Percentiles rank a stretch among this genome's conserved stretches.
phyloP scores from a whole-genome alignment of 2,329 filamentous ascomycete species.

The Aureobasidium sp. region DNA sequence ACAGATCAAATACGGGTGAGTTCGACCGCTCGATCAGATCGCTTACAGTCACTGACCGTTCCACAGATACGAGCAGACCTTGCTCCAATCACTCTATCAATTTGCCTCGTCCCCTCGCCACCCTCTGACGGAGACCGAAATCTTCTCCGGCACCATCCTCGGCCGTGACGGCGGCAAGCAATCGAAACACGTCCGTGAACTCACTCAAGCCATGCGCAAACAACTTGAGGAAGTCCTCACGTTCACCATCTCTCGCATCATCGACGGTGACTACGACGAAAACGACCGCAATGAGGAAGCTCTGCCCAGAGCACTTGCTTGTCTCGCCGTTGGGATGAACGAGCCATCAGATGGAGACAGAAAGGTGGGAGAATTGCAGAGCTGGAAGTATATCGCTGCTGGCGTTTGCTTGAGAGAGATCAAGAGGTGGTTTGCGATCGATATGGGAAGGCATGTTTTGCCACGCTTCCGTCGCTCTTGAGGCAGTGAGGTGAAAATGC shows the following conservation, averaged over 20 bases:
- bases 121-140: conserved; percentile 43
- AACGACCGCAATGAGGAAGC: conserved; percentile 31
- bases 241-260: conserved; percentile 36
- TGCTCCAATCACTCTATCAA: conserved; percentile 40
- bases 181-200: conserved; percentile 25
- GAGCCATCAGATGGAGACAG: conserved; percentile 26
- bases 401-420: conserved; percentile 43
- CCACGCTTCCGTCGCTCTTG: not conserved
- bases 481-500: too few relatives aligned
- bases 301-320: conserved; percentile 42
- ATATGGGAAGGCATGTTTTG: not conserved
- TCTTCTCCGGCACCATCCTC: conserved; percentile 50
- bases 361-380: conserved; percentile 30
- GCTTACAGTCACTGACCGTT: not conserved
- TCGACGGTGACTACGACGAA: conserved; percentile 27
- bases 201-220: conserved; percentile 29
- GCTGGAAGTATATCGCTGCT: conserved; percentile 46
- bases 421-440: conserved; percentile 20
- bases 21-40: not conserved
- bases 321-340: conserved; percentile 35
- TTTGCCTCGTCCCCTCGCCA: conserved; percentile 33
- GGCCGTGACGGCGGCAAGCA: conserved; percentile 34
- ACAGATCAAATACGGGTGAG: conserved; percentile 41
- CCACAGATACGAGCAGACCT: conserved; percentile 43
- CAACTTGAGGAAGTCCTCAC: conserved; percentile 33